Base-by-base conservation (phyloP, 306 rosid genomes). In the Prunus armeniaca region DNA sequence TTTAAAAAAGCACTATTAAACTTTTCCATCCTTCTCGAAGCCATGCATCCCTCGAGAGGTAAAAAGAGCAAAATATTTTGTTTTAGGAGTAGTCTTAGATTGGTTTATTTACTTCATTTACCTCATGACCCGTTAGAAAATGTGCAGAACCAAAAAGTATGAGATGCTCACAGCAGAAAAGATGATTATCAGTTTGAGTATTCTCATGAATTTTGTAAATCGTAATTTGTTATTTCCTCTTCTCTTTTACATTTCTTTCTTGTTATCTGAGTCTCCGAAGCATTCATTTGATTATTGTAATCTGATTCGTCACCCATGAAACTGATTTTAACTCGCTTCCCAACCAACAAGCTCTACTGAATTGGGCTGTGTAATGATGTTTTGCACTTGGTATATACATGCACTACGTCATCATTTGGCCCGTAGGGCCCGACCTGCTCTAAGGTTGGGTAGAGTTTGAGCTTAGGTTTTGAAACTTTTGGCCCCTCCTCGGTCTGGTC, bases 171-270 rank as follows among this genome's bases (percentile, higher is more conserved):
- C 25, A 6, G 14, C 9, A 38, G 70, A 28, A 10, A 32, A 34
- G 18, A 18, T 56, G 74, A 55, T 49, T 25, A 34, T 22, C 55
- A 25, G 13, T 43, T n/a, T 27, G 38, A 77, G 38, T 50, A 54
- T 56, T 25, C 34, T n/a, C 19, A 56, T 46, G 78, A 81, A 65
- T 72, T 82, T 27, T 72, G 81, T 54, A 58, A 55, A 73, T 61
- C 15, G 6, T 13, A 45, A 62, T 22, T 27, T 45, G 15, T 50
- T 51, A 0, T 8, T 0, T n/a, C 11, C 30, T 9, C 38, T 20
- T 19, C 1, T 1, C 3, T 12, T 4, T 20, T 22, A 6, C 17
- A n/a, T 12, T n/a, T 12, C 22, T 6, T 56, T 54, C 7, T n/a
- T 34, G 8, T 38, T 3, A n/a, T 34, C 18, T 7, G 32, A 72